Percentiles rank a stretch among this genome's conserved stretches.
phyloP scores from a whole-genome alignment of 2,329 filamentous ascomycete species.

The Magnaporthiopsis incrustans region DNA sequence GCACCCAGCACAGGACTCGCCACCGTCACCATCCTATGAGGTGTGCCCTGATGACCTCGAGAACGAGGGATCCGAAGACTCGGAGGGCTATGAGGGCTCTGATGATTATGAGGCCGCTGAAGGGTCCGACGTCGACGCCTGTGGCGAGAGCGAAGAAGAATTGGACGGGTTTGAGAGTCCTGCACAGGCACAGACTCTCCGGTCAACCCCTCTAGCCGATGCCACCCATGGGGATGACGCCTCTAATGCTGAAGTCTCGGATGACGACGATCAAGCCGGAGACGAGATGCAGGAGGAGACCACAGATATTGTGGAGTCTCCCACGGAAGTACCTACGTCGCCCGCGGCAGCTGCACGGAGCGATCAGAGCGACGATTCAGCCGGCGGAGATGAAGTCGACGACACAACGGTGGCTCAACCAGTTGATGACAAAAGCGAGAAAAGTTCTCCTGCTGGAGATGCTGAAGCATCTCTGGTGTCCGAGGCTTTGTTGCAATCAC shows the following conservation, averaged over 20 bases:
- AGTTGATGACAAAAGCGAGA: too few relatives aligned
- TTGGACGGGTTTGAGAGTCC: not conserved
- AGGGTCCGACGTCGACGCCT: constrained; percentile 2
- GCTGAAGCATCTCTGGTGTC: too few relatives aligned
- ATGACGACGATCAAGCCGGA: not conserved
- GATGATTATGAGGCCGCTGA: constrained; percentile 6
- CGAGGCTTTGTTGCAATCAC: too few relatives aligned
- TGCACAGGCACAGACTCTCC: not conserved
- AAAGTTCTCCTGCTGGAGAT: too few relatives aligned
- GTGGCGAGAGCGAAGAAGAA: constrained; percentile 6
- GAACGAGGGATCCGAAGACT: constrained; percentile 7
- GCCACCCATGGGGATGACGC: not conserved
- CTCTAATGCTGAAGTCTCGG: not conserved
- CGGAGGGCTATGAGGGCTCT: constrained; percentile 8
- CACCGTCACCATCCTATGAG: constrained; percentile 8
- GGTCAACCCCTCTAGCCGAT: not conserved
- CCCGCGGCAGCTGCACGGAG: not conserved
- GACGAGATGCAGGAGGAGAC: not conserved
- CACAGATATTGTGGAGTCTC: not conserved
- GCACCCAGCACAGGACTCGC: not conserved
- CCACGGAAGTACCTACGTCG: not conserved
- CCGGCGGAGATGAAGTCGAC: too few relatives aligned
- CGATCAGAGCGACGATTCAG: too few relatives aligned
- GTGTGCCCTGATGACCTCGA: constrained; percentile 1
- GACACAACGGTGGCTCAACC: too few relatives aligned